phyloP scores from a whole-genome alignment of 345 rosid genomes.

The Ricinus communis region DNA sequence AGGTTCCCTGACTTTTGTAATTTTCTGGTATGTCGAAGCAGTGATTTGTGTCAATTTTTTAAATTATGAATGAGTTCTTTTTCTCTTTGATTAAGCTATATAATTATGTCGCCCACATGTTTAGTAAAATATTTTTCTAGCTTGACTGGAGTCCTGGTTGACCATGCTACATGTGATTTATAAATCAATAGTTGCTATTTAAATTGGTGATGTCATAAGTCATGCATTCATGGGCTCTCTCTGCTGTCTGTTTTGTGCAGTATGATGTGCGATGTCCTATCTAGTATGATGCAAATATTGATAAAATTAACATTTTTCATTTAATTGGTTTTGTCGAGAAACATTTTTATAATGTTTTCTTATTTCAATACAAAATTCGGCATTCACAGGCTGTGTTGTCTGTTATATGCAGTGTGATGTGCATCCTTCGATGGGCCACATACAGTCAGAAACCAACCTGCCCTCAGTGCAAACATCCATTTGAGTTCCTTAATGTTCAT shows the following conservation, averaged over 20 bases:
- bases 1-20: neutral
- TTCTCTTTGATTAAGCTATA: neutral
- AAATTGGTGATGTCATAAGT: too few relatives aligned
- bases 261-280: too few relatives aligned
- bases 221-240: too few relatives aligned
- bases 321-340: too few relatives aligned
- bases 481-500: slow-evolving; percentile 80
- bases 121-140: neutral
- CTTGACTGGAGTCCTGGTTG: too few relatives aligned
- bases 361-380: neutral
- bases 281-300: too few relatives aligned
- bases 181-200: neutral
- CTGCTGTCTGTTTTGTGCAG: too few relatives aligned
- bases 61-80: neutral
- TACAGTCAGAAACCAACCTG: slow-evolving; percentile 64
- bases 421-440: slow-evolving; percentile 92
- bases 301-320: too few relatives aligned
- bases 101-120: neutral
- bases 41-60: neutral
- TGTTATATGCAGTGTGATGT: slow-evolving; percentile 60
- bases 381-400: slow-evolving; percentile 14
- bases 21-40: neutral
- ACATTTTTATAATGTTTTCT: neutral
- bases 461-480: slow-evolving; percentile 93
- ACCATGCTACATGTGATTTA: neutral